These are phyloP conservation scores for Pistacia integerrima DNA, from an alignment of 345 rosid species.

Conservation along the genomic window DNA sequence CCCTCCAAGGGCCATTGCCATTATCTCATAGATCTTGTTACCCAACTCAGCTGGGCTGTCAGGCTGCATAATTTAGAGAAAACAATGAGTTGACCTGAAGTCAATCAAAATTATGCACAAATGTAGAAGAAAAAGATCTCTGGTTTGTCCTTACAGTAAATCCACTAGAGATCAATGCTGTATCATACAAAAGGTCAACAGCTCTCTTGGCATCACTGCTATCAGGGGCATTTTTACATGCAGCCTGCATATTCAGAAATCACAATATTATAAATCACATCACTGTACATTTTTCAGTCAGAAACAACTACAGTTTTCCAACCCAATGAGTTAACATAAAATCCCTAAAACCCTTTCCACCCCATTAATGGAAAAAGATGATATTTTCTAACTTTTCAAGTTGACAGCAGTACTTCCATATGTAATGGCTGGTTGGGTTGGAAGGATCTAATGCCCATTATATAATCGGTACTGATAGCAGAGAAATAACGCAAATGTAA, in stretches of 20 bases:
- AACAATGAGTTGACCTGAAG: not conserved
- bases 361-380: not conserved
- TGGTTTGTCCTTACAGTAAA: slow-evolving; percentile 61
- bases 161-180: slow-evolving; percentile 96
- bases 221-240: slow-evolving; percentile 88
- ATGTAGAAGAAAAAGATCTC: not conserved
- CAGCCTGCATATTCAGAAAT: slow-evolving; percentile 59
- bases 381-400: not conserved
- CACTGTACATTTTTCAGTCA: not conserved
- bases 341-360: not conserved
- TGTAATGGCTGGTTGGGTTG: not conserved
- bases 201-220: slow-evolving; percentile 87
- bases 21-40: slow-evolving; percentile 95
- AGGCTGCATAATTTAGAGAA: slow-evolving; percentile 56
- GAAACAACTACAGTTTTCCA: not conserved
- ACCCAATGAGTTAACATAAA: not conserved
- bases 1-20: slow-evolving; percentile 97
- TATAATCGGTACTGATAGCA: no score
- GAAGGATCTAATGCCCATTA: not conserved
- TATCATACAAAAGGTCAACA: slow-evolving; percentile 85
- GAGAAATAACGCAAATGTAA: not conserved
- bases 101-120: not conserved
- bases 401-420: not conserved
- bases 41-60: slow-evolving; percentile 96
- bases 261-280: not conserved